Evolutionary conservation across 495 filamentous ascomycete species (phyloP), one percentile per base, ranked within the genome.

Genomic region (Tuber magnatum): DNA sequence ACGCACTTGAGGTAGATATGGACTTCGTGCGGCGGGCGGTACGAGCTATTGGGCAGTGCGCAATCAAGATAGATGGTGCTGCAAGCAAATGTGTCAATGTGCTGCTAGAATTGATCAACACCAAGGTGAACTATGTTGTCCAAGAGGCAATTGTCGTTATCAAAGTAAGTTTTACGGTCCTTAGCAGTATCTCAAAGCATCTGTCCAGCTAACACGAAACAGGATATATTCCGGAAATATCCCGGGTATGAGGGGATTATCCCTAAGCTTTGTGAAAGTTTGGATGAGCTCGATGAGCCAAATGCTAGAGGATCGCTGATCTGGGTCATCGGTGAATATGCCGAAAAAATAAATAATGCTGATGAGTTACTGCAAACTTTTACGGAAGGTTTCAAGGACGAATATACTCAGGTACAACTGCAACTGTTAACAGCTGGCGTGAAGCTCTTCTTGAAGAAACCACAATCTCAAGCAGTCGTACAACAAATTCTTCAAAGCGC

Each of bases 241-340:
- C 94, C 94, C 9, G 94, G 95, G 41, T 99, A 98, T 82, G 96
- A 98, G 83, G 94, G 93, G 24, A 97, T 99, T 79, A 98, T 99
- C 77, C 94, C 94, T 22, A 97, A 93, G 10, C 86, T 99, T 18
- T 98, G 96, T 86, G 90, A 97, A 82, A 94, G 94, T 83, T 97
- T 99, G 71, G 95, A 99, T 82, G 96, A 98, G 80, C 83, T 99
- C 75, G 96, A 98, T 81, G 95, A 98, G 83, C 94, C 96, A 0
- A 93, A 93, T 83, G 96, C 95, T 18, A 84, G 96, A 76, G 94
- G 92, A 14, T 91, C 94, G 24, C 85, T 99, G 69, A 98, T 99
- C 80, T 99, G 95, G 95, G 97, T 99, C 82, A 94, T 99, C 14
- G 95, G 95, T 69, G 94, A 99, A 83, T 98, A 98, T 83, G 95